Evolutionary conservation across 495 filamentous ascomycete species (phyloP).

Genomic region (Lophiotrema nucula): DNA sequence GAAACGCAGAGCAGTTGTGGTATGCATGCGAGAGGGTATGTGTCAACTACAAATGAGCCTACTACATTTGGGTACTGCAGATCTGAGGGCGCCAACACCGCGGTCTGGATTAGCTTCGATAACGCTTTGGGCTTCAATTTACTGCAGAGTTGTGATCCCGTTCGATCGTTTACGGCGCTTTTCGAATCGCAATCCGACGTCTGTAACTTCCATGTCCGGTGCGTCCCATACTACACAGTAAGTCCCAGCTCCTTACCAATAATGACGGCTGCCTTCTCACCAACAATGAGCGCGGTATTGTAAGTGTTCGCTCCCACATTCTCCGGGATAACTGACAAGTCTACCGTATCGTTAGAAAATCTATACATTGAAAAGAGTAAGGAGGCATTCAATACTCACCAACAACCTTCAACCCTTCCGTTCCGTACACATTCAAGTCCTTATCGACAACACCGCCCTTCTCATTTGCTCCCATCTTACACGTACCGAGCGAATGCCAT

Average conservation of each 20-base stretch:
- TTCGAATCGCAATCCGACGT: too few relatives aligned
- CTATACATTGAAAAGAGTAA: too few relatives aligned
- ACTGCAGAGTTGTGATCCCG: too few relatives aligned
- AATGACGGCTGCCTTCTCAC: constrained; percentile 61
- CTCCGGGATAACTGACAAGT: constrained; percentile 52
- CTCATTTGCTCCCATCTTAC: constrained; percentile 47
- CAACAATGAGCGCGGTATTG: constrained; percentile 58
- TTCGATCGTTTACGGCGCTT: too few relatives aligned
- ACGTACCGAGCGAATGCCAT: constrained; percentile 54
- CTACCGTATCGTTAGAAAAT: too few relatives aligned
- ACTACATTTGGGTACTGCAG: too few relatives aligned
- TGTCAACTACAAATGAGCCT: too few relatives aligned
- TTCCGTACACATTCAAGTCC: constrained; percentile 51
- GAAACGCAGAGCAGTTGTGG: constrained; percentile 39
- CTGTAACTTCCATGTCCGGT: too few relatives aligned
- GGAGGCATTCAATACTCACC: not conserved
- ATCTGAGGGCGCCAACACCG: too few relatives aligned
- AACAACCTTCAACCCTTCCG: constrained; percentile 48
- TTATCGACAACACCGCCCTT: constrained; percentile 53
- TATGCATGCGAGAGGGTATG: constrained; percentile 38
- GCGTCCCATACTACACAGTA: too few relatives aligned
- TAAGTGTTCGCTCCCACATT: constrained; percentile 63
- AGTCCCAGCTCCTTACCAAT: constrained; percentile 51
- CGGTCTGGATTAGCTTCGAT: too few relatives aligned
- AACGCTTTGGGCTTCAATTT: too few relatives aligned